Base-by-base conservation (phyloP, 345 rosid genomes). In the Populus simonii region DNA sequence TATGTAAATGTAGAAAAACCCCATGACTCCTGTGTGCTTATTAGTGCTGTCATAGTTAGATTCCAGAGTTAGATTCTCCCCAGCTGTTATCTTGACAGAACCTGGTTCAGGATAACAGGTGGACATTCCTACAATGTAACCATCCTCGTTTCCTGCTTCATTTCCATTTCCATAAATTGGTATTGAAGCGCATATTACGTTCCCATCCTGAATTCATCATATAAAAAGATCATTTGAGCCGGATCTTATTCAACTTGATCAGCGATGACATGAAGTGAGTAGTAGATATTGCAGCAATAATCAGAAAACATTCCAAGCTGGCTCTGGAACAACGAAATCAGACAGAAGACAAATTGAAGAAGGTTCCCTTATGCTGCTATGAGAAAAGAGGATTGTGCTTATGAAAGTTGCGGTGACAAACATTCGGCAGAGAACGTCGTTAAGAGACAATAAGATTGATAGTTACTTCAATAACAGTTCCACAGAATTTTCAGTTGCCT, bases 101-200 rank as follows among this genome's bases (percentile, higher is more conserved):
- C 95, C 93, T n/a, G 91, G 91, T 45, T 82, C 71, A 47, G 94
- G 97, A 83, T 92, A 92, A 85, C 96, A 95, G 38, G 98, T 80
- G 6, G 99, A 88, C 99, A 95, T 92, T 82, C 99, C 98, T 33
- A 93, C 97, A 36, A 95, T 82, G 62, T 92, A 95, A 73, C 98
- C 99, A 74, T 87, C 86, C 84, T 93, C 99, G 38, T 95, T 87
- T 76, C 98, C 99, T 10, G 91, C 88, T 83, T 92, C 93, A 17
- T 57, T 80, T 75, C 98, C 98, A 29, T 81, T 76, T 16, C 99
- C 99, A 66, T 93, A 95, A 49, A 36, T 80, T 0, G 98, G 88
- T 23, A 76, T 49, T 13, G 99, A 95, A 78, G 89, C 79, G 78
- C 93, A 93, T 25, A 93, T 82, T 13, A 68, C 80, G 33, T 80